A percentile compares a stretch with the other conserved stretches of the same genome.
These are phyloP conservation scores for Didymella pinodella DNA, from an alignment of 2,329 filamentous ascomycete genomes.

Conservation along the genomic window DNA sequence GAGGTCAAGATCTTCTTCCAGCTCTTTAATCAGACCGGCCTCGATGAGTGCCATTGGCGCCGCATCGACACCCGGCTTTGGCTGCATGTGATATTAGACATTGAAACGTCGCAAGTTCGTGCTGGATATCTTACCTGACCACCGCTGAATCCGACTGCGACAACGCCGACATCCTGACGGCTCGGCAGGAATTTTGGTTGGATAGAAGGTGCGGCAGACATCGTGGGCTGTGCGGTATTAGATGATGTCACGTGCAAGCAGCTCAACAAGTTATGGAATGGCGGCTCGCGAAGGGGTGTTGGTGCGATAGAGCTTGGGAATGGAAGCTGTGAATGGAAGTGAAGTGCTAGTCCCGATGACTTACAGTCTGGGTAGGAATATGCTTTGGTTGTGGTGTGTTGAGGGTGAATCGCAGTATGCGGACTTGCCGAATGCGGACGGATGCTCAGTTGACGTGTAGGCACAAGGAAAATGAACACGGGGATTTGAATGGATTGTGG, in stretches of 20 bases:
- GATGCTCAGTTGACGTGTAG: constrained; percentile 10
- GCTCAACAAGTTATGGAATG: constrained; percentile 8
- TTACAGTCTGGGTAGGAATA: constrained; percentile 1
- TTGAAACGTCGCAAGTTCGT: constrained; percentile 1
- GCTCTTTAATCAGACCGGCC: constrained; percentile 82
- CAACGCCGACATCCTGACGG: constrained; percentile 83
- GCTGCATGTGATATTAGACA: constrained; percentile 58
- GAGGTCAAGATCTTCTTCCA: constrained; percentile 87
- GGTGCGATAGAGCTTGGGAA: background rate
- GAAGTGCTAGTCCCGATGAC: background rate
- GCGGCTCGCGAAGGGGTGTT: background rate
- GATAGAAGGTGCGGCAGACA: constrained; percentile 66
- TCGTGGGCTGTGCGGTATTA: constrained; percentile 33
- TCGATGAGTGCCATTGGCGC: constrained; percentile 89
- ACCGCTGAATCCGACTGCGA: constrained; percentile 95
- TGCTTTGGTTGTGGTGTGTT: background rate
- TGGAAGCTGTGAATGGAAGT: background rate
- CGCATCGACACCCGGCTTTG: constrained; percentile 90
- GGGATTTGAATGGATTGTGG: constrained; percentile 1
- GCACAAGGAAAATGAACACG: constrained; percentile 9
- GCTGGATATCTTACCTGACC: constrained; percentile 74
- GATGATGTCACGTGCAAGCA: constrained; percentile 7
- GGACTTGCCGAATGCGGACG: constrained; percentile 15
- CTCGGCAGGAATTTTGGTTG: constrained; percentile 79
- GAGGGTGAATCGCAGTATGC: background rate